These are phyloP conservation scores for Tephrocybe sp. DNA, from an alignment of 768 basidiomycete species.

Conservation along the genomic window DNA sequence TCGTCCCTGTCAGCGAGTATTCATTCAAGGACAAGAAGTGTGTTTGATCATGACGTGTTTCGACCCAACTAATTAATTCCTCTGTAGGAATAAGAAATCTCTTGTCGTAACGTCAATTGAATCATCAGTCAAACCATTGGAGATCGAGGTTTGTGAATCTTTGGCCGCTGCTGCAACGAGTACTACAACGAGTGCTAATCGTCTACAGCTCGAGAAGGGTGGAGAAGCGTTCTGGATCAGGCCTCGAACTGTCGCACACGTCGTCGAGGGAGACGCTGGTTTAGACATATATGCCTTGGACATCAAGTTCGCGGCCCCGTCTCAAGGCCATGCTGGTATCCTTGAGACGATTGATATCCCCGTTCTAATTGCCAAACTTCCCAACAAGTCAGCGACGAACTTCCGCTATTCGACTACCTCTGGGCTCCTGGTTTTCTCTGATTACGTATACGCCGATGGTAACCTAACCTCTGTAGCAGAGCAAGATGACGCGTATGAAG, in stretches of 20 bases:
- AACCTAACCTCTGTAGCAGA: conserved; percentile 65
- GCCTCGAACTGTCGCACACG: conserved; percentile 66
- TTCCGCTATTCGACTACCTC: conserved; percentile 63
- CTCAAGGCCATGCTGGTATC: conserved; percentile 20
- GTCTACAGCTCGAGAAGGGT: conserved; percentile 53
- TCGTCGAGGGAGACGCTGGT: conserved; percentile 54
- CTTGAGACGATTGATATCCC: conserved; percentile 39
- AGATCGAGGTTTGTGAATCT: conserved; percentile 47
- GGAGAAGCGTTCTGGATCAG: conserved; percentile 84
- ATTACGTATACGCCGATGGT: conserved; percentile 76
- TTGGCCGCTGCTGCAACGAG: not conserved
- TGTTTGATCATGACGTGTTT: conserved; percentile 22
- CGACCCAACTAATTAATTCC: not conserved
- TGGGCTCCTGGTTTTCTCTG: conserved; percentile 80
- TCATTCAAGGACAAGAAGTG: conserved; percentile 76
- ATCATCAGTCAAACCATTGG: conserved; percentile 44
- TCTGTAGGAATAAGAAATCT: conserved; percentile 65
- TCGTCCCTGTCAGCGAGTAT: conserved; percentile 67
- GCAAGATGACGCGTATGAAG: conserved; percentile 71
- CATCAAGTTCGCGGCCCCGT: conserved; percentile 41
- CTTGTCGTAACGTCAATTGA: conserved; percentile 63
- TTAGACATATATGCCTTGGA: conserved; percentile 63
- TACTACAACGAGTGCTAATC: not conserved
- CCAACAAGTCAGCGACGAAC: conserved; percentile 65
- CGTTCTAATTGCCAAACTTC: conserved; percentile 60